Percentiles rank a stretch among this genome's conserved stretches.
Evolutionary conservation across 345 rosid genomes (phyloP).

Genomic region (Eucalyptus viminalis): DNA sequence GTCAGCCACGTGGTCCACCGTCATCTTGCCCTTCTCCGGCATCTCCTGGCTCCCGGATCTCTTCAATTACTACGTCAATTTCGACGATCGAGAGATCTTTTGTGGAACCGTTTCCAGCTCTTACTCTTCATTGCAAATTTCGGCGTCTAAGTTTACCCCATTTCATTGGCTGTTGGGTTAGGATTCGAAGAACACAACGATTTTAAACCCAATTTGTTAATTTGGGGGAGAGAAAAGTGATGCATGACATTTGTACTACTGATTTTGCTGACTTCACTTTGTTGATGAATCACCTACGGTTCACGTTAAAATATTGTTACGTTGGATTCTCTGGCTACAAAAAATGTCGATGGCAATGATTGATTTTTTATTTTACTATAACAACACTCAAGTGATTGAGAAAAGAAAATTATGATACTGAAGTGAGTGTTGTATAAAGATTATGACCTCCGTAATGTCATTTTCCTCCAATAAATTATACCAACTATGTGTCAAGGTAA

Average conservation of each 20-base stretch:
- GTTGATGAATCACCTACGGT: not conserved
- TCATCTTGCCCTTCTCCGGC: constrained; percentile 85
- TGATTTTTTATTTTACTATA: not conserved
- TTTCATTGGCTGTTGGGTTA: not conserved
- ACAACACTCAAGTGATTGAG: not conserved
- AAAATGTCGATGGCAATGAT: not conserved
- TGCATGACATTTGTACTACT: not conserved
- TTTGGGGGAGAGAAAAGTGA: not conserved
- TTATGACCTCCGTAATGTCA: not conserved
- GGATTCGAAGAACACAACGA: not conserved
- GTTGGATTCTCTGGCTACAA: not conserved
- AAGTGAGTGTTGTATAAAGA: not conserved
- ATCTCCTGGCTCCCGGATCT: constrained; percentile 97
- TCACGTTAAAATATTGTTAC: not conserved
- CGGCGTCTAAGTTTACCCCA: not conserved
- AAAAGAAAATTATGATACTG: not conserved
- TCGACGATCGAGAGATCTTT: constrained; percentile 76
- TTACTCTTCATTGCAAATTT: not conserved
- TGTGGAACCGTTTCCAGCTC: not conserved
- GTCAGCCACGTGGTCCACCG: constrained; percentile 89
- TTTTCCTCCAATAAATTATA: not conserved
- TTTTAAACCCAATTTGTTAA: not conserved
- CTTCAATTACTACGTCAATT: constrained; percentile 80
- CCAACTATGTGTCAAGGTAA: not conserved
- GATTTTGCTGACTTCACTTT: not conserved